Conservation (phyloP, 139 green algal genomes). For the Chlorella sp. region DNA sequence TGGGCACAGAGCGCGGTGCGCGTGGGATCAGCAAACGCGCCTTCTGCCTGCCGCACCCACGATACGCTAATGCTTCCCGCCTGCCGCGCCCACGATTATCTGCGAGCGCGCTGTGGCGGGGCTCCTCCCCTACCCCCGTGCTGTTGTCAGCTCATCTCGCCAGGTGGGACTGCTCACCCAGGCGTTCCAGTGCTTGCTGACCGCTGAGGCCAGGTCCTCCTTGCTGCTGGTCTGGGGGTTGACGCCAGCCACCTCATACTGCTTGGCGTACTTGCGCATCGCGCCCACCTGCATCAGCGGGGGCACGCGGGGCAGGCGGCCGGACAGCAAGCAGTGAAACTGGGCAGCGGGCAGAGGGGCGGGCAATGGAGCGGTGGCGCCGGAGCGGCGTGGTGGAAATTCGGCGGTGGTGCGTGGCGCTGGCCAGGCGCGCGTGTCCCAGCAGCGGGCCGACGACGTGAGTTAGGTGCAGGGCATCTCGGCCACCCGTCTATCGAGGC, state of each 20-base stretch:
- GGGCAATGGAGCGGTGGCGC: too few relatives aligned
- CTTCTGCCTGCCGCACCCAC: neutral
- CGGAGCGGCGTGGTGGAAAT: too few relatives aligned
- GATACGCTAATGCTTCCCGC: neutral
- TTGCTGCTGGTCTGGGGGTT: slow-evolving; percentile 37
- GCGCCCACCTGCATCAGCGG: slow-evolving; percentile 22
- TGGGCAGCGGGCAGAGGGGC: neutral
- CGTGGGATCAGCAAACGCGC: neutral
- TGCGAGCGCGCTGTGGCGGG: too few relatives aligned
- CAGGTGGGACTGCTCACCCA: neutral
- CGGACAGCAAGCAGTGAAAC: neutral
- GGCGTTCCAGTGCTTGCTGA: slow-evolving; percentile 38
- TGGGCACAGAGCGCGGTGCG: neutral
- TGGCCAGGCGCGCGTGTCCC: too few relatives aligned
- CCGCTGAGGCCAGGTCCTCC: slow-evolving; percentile 33
- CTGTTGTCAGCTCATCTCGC: neutral
- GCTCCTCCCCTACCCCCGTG: too few relatives aligned
- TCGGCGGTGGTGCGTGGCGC: too few relatives aligned
- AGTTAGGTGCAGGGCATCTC: too few relatives aligned
- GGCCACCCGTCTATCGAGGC: too few relatives aligned
- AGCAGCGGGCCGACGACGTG: too few relatives aligned
- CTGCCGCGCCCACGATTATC: neutral
- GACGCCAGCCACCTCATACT: slow-evolving; percentile 37
- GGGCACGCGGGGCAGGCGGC: neutral
- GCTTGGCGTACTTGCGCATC: slow-evolving; percentile 46